phyloP scores from a whole-genome alignment of 345 rosid genomes.

The Zanthoxylum bungeanum region DNA sequence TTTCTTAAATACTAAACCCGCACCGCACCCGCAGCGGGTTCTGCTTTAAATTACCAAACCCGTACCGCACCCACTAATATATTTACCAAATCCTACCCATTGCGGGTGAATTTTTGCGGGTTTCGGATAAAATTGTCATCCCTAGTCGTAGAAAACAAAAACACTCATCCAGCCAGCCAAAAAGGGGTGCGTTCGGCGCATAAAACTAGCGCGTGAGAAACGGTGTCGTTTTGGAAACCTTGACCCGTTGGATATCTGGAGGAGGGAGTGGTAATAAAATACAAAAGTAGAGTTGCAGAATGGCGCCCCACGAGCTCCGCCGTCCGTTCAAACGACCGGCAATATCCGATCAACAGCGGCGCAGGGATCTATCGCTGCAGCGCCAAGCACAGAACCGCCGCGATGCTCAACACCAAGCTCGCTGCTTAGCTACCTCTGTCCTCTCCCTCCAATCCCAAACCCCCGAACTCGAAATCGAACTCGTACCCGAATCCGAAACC shows the following conservation, averaged over 20 bases:
- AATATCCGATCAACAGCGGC: constrained; percentile 88
- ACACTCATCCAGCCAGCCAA: no score
- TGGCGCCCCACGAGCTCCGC: constrained; percentile 79
- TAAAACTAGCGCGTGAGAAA: no score
- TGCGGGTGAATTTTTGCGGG: no score
- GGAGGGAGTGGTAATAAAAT: not conserved
- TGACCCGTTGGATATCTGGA: not conserved
- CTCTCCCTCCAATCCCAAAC: constrained; percentile 48
- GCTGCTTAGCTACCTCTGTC: constrained; percentile 73
- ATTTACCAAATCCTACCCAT: no score
- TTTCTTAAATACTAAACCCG: no score
- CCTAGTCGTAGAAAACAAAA: no score
- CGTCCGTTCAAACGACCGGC: constrained; percentile 84
- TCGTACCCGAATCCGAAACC: constrained; percentile 30
- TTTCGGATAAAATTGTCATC: no score
- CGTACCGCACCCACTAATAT: no score
- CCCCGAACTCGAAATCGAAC: constrained; percentile 37
- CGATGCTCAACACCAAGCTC: constrained; percentile 83
- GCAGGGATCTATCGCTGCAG: constrained; percentile 72
- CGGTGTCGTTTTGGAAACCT: no score
- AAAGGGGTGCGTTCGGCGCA: no score
- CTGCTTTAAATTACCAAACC: no score
- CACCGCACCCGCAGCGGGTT: no score
- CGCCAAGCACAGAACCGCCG: constrained; percentile 77
- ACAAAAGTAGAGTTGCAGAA: constrained; percentile 2